Base-by-base conservation (phyloP, 352 stramenopile species). In the Phytophthora pisi region DNA sequence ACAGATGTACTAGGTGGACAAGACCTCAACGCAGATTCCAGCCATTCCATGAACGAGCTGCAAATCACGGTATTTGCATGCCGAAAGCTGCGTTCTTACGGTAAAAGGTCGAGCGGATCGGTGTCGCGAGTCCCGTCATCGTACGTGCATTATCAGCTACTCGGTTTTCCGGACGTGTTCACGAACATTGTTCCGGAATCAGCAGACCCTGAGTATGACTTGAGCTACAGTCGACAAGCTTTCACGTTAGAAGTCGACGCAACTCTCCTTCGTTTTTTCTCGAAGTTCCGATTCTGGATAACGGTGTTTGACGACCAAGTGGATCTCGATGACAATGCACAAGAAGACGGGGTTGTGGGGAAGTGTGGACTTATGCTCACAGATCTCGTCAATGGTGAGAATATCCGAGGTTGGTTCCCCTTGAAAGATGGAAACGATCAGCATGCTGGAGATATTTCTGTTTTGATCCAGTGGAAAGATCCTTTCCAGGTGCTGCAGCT, bases 61-160 rank as follows among this genome's bases (percentile, higher is more conserved):
- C 79, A 92, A 31, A 73, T 94, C 47, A 86, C 80, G 2, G 52
- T 94, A 4, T 85, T 92, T 73, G 84, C 66, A 0, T 94, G 86
- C 53, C 73, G 78, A 13, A 81, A 83, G 0, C 74, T 94, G 26
- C 69, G 57, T 3, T 86, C 78, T 2, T 83, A 79, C 31, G 71
- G 67, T 7, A 80, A 86, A 55, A 82, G 74, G 18, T 78, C 78
- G 51, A 20, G 54, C 8, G 64, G 50, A 4, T 66, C n/a, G 1
- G 34, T 81, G 45, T 78, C 75, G 34, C 77, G 64, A 28, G 62
- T 77, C 7, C 87, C 82, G 13, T 93, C 81, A 9, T 75, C 91
- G 1, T 98, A 97, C 53, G 89, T 93, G 1, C 90, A 97, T 64
- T 97, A 97, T 61, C 91, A 98, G 65, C 69, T 98, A 6, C 74